These are phyloP conservation scores for Martensiomyces pterosporus DNA, from an alignment of 192 early-diverging fungal genomes.

Conservation along the genomic window DNA sequence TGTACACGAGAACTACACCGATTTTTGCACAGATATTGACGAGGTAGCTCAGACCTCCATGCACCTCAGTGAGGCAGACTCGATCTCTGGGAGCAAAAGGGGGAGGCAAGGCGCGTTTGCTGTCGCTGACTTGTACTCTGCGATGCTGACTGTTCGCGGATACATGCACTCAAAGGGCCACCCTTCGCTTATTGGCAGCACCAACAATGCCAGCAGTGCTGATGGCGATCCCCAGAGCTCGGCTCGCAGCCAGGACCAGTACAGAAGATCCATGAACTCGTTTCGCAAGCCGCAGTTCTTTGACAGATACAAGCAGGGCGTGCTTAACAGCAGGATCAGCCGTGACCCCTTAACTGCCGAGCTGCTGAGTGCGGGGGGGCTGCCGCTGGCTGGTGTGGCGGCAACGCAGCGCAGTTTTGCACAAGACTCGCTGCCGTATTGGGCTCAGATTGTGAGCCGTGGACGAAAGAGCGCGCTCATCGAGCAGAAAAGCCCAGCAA, in stretches of 20 bases:
- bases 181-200: conserved; percentile 1
- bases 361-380: conserved; percentile 9
- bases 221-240: no score
- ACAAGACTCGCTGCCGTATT: conserved; percentile 23
- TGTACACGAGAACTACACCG: conserved; percentile 58
- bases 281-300: conserved; percentile 37
- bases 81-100: conserved; percentile 3
- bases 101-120: conserved; percentile 1
- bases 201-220: no score
- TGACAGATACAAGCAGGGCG: conserved; percentile 17
- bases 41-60: conserved; percentile 49
- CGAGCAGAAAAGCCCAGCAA: not conserved
- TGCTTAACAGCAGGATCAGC: conserved; percentile 7
- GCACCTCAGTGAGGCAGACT: conserved; percentile 52
- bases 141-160: conserved; percentile 28
- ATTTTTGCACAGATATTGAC: conserved; percentile 49
- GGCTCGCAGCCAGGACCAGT: not conserved
- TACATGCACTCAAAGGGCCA: conserved; percentile 24
- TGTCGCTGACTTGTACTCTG: conserved; percentile 11
- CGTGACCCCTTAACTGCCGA: conserved; percentile 6
- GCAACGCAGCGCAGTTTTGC: conserved; percentile 1
- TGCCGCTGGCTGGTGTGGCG: conserved; percentile 4
- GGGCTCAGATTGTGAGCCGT: conserved; percentile 10
- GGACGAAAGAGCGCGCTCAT: not conserved
- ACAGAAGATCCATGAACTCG: conserved; percentile 9